Percentiles rank a stretch among this genome's conserved stretches.
Conservation (phyloP, 2,329 filamentous ascomycete genomes). For the Neospermospora avenae region DNA sequence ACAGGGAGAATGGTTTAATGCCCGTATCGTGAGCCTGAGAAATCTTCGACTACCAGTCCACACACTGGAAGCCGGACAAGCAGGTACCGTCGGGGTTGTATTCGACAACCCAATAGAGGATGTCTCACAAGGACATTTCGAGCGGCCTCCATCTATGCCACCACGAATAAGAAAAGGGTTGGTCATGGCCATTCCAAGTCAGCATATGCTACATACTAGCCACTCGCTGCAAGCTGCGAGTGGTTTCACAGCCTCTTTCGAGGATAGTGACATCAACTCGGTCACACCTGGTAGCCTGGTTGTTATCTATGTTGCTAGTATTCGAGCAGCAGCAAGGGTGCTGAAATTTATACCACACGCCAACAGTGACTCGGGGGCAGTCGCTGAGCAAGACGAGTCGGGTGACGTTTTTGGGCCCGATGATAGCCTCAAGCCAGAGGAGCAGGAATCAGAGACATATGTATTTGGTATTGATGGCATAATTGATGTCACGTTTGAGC, state of each 20-base stretch:
- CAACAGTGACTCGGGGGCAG: slow-evolving; percentile 21
- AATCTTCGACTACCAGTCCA: slow-evolving; percentile 83
- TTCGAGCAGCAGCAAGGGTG: slow-evolving; percentile 77
- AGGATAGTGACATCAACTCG: slow-evolving; percentile 56
- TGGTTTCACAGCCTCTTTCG: slow-evolving; percentile 69
- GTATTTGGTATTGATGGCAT: slow-evolving; percentile 39
- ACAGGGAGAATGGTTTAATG: slow-evolving; percentile 73
- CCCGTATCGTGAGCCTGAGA: slow-evolving; percentile 79
- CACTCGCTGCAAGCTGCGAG: slow-evolving; percentile 62
- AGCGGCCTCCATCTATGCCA: slow-evolving; percentile 32
- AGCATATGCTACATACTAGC: slow-evolving; percentile 53
- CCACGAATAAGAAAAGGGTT: slow-evolving; percentile 72
- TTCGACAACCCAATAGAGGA: slow-evolving; percentile 45
- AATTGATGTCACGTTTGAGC: slow-evolving; percentile 60
- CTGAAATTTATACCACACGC: slow-evolving; percentile 44
- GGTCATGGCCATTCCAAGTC: slow-evolving; percentile 66
- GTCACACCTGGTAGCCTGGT: slow-evolving; percentile 67
- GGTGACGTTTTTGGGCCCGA: slow-evolving; percentile 58
- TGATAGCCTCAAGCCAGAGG: slow-evolving; percentile 43
- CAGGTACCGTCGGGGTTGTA: slow-evolving; percentile 81
- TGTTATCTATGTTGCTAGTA: slow-evolving; percentile 83
- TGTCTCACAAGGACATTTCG: slow-evolving; percentile 32
- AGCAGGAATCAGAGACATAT: slow-evolving; percentile 28
- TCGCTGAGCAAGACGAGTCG: slow-evolving; percentile 27
- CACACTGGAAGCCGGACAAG: slow-evolving; percentile 73